These are phyloP conservation scores for Metschnikowia shivogae DNA, from an alignment of 805 yeast genomes.

Conservation along the genomic window DNA sequence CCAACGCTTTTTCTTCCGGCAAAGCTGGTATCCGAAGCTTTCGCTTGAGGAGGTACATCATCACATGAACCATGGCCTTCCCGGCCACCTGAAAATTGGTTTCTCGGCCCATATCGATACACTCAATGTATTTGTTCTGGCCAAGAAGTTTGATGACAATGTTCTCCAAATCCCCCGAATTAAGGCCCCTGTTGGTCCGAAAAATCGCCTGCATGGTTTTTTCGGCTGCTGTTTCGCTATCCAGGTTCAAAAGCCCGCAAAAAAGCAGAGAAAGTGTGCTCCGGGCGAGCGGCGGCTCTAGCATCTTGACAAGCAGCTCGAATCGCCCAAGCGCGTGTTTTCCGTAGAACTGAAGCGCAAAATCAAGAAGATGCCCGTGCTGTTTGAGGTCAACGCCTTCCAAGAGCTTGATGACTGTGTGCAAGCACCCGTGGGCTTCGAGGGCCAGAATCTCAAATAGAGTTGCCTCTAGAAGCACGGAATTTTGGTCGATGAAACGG, in stretches of 20 bases:
- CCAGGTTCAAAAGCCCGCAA: conserved; percentile 24
- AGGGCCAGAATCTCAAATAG: not conserved
- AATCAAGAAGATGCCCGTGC: conserved; percentile 13
- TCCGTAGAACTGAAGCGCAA: conserved; percentile 19
- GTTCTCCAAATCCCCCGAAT: conserved; percentile 23
- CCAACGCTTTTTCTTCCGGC: not conserved
- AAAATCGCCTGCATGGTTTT: conserved; percentile 27
- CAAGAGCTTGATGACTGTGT: not conserved
- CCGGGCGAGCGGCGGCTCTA: conserved; percentile 30
- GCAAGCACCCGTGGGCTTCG: not conserved
- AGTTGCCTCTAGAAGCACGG: conserved; percentile 1
- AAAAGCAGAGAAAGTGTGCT: conserved; percentile 33
- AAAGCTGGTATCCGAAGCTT: not conserved
- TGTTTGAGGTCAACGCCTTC: not conserved
- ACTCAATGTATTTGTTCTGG: conserved; percentile 22
- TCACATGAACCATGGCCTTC: conserved; percentile 20
- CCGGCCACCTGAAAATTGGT: conserved; percentile 22
- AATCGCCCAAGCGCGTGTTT: conserved; percentile 7
- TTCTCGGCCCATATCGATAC: conserved; percentile 21
- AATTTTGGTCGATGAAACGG: conserved; percentile 4
- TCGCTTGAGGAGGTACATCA: not conserved
- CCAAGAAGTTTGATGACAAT: conserved; percentile 25
- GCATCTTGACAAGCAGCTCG: conserved; percentile 18
- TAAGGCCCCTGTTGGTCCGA: conserved; percentile 25
- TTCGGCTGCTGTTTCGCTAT: conserved; percentile 27